Conservation (phyloP, 192 early-diverging fungal species). For the Podochytrium sp. region DNA sequence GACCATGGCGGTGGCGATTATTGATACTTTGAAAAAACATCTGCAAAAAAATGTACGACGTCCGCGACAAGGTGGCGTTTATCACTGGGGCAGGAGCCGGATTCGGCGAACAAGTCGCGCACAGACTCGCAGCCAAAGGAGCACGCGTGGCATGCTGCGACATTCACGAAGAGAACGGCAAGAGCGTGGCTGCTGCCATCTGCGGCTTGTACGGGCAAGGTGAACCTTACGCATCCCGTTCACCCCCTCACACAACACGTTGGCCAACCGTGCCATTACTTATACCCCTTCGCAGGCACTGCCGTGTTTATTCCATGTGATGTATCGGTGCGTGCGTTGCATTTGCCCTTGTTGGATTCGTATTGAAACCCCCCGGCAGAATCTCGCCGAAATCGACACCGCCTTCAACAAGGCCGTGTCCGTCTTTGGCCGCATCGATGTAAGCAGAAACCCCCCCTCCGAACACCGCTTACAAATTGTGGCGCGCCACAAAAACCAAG, state of each 20-base stretch:
- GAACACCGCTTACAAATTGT: background rate
- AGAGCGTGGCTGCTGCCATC: background rate
- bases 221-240: too few relatives aligned
- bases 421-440: conserved; percentile 59
- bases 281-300: conserved; percentile 10
- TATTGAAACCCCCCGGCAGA: conserved; percentile 35
- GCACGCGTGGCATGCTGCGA: conserved; percentile 8
- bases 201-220: background rate
- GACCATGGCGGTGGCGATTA: conserved; percentile 5
- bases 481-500: conserved; percentile 5
- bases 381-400: conserved; percentile 64
- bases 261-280: too few relatives aligned
- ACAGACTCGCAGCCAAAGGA: conserved; percentile 19
- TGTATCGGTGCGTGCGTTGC: conserved; percentile 41
- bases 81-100: conserved; percentile 28
- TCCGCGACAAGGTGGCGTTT: conserved; percentile 22
- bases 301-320: conserved; percentile 68
- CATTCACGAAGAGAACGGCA: conserved; percentile 15
- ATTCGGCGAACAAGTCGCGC: conserved; percentile 22
- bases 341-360: background rate
- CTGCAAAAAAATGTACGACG: conserved; percentile 15
- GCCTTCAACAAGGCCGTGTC: conserved; percentile 60
- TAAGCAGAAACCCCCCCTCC: background rate
- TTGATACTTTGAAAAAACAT: too few relatives aligned
- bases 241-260: too few relatives aligned